Percentiles rank a stretch among this genome's conserved stretches.
Conservation (phyloP, 352 stramenopile species). For the Detonula confervacea region DNA sequence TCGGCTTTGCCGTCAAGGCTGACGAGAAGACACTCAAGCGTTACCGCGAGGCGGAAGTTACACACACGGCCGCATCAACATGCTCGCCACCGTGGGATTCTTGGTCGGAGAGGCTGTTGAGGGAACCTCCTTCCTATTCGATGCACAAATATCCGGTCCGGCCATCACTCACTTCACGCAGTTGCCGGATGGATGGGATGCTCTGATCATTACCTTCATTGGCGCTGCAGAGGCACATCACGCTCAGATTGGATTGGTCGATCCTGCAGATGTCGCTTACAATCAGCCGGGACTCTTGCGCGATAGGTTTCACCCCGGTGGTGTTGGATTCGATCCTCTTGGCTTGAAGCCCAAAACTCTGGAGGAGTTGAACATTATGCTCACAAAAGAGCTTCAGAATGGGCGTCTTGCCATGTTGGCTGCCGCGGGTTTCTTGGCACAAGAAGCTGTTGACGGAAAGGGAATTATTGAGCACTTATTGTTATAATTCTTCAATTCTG, state of each 20-base stretch:
- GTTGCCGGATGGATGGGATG: slow-evolving; percentile 51
- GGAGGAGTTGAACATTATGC: slow-evolving; percentile 4
- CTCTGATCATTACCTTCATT: slow-evolving; percentile 62
- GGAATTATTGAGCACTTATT: slow-evolving; percentile 65
- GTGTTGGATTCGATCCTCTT: slow-evolving; percentile 70
- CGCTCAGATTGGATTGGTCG: slow-evolving; percentile 70
- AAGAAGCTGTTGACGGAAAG: slow-evolving; percentile 73
- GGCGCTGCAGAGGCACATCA: slow-evolving; percentile 60
- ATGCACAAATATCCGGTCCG: slow-evolving; percentile 67
- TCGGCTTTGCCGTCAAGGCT: slow-evolving; percentile 45
- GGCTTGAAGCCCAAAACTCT: slow-evolving; percentile 40
- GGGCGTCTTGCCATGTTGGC: slow-evolving; percentile 76
- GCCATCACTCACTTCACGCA: slow-evolving; percentile 71
- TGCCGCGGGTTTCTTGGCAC: slow-evolving; percentile 70
- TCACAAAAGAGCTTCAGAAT: slow-evolving; percentile 49
- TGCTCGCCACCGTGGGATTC: slow-evolving; percentile 68
- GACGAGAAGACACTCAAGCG: slow-evolving; percentile 60
- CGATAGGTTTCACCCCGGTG: slow-evolving; percentile 38
- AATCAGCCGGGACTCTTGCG: slow-evolving; percentile 62
- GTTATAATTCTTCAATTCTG: too few relatives aligned
- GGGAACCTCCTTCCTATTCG: slow-evolving; percentile 68
- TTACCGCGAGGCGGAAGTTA: slow-evolving; percentile 82
- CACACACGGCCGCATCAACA: slow-evolving; percentile 73
- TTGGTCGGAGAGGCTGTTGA: slow-evolving; percentile 70
- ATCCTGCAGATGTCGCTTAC: slow-evolving; percentile 55